Conservation (phyloP, 2,329 filamentous ascomycete genomes). For the Annulohypoxylon truncatum region DNA sequence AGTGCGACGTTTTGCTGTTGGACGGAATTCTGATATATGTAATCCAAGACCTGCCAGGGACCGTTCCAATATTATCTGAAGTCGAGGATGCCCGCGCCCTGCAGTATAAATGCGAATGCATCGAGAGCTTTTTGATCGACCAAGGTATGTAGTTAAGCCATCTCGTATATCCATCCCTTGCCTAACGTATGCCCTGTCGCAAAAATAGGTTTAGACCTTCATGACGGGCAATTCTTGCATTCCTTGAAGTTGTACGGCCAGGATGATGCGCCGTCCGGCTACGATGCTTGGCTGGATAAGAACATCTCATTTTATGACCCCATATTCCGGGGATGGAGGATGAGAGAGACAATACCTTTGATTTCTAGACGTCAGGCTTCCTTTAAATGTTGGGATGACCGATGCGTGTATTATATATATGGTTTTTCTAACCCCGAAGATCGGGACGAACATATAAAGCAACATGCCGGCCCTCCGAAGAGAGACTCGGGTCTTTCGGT, state of each 20-base stretch:
- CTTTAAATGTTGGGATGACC: conserved; percentile 67
- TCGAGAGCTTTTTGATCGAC: conserved; percentile 64
- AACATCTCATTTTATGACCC: conserved; percentile 63
- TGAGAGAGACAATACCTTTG: conserved; percentile 53
- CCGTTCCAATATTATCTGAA: conserved; percentile 62
- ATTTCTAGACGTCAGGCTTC: conserved; percentile 54
- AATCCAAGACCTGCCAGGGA: conserved; percentile 53
- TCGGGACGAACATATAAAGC: conserved; percentile 62
- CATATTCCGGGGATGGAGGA: conserved; percentile 56
- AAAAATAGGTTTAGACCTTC: conserved; percentile 57
- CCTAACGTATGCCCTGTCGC: conserved; percentile 25
- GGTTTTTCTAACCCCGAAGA: conserved; percentile 64
- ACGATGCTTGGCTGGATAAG: conserved; percentile 63
- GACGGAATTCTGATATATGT: conserved; percentile 33
- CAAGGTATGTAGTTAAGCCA: conserved; percentile 54
- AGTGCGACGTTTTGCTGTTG: conserved; percentile 36
- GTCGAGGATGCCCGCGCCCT: conserved; percentile 67
- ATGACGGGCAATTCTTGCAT: conserved; percentile 55
- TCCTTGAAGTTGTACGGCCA: conserved; percentile 52
- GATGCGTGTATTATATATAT: conserved; percentile 69
- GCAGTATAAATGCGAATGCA: conserved; percentile 69
- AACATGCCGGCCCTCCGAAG: conserved; percentile 58
- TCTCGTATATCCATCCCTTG: conserved; percentile 4
- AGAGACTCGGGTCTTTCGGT: conserved; percentile 60
- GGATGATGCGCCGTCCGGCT: conserved; percentile 60